Percentiles rank a stretch among this genome's conserved stretches.
phyloP scores from a whole-genome alignment of 1,284 basidiomycete species.

The Rhodotorula sp. region DNA sequence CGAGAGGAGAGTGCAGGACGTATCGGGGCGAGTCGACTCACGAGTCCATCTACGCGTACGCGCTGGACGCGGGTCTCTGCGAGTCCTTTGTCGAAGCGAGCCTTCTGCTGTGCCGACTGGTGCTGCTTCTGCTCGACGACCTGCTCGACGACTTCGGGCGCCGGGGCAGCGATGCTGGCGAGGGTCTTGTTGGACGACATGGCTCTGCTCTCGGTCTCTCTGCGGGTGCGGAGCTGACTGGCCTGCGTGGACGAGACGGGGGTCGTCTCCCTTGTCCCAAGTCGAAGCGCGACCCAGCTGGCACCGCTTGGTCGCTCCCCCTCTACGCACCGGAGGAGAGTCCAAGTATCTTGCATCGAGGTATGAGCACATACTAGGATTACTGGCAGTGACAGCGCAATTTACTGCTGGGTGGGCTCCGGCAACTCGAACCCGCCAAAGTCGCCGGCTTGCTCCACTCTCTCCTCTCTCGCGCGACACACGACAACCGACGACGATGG shows the following conservation, averaged over 20 bases:
- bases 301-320: no score
- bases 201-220: neutral
- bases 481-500: constrained; percentile 3
- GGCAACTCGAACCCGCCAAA: no score
- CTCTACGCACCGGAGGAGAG: no score
- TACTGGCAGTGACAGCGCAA: no score
- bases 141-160: constrained; percentile 23
- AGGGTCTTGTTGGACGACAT: constrained; percentile 31
- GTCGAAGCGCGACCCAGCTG: no score
- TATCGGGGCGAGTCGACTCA: constrained; percentile 4
- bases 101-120: constrained; percentile 27
- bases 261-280: neutral
- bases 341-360: no score
- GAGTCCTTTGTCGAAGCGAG: constrained; percentile 34
- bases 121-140: constrained; percentile 19
- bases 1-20: neutral
- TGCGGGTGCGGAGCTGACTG: neutral
- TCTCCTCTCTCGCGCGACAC: no score
- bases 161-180: constrained; percentile 33
- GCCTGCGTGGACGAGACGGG: neutral
- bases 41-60: constrained; percentile 39
- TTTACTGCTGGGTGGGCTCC: no score
- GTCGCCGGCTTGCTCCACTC: no score
- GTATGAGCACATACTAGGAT: no score
- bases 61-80: constrained; percentile 29